These are phyloP conservation scores for Aspergillus affinis DNA, from an alignment of 495 filamentous ascomycete species.

Conservation along the genomic window DNA sequence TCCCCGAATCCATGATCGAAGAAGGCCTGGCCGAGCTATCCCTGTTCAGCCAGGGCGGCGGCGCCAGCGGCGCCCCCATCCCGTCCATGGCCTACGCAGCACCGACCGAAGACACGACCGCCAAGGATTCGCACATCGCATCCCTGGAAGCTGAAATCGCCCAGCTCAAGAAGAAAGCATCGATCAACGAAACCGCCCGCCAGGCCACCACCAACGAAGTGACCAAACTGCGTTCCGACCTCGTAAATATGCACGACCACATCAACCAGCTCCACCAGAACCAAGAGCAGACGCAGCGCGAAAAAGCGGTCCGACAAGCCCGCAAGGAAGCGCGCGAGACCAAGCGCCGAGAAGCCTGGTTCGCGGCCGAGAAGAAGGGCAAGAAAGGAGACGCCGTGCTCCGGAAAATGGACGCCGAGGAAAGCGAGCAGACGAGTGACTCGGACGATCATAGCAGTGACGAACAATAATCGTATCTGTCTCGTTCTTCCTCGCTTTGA, in stretches of 20 bases:
- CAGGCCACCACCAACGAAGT: slow-evolving; percentile 39
- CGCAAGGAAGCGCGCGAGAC: slow-evolving; percentile 43
- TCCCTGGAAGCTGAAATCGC: slow-evolving; percentile 36
- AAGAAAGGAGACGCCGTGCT: slow-evolving; percentile 42
- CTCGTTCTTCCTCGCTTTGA: background rate
- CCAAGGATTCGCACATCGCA: slow-evolving; percentile 34
- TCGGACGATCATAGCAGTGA: slow-evolving; percentile 40
- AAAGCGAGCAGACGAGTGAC: slow-evolving; percentile 36
- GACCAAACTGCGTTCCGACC: slow-evolving; percentile 36
- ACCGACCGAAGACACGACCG: slow-evolving; percentile 20
- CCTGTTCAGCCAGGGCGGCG: slow-evolving; percentile 28
- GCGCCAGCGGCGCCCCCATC: slow-evolving; percentile 15
- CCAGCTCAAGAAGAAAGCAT: slow-evolving; percentile 41
- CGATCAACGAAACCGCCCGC: slow-evolving; percentile 40
- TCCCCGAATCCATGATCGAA: slow-evolving; percentile 54
- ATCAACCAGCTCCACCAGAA: slow-evolving; percentile 43
- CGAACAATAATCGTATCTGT: slow-evolving; percentile 22
- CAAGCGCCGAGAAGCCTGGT: slow-evolving; percentile 43
- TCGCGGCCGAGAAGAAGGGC: slow-evolving; percentile 47
- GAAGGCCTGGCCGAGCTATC: slow-evolving; percentile 56
- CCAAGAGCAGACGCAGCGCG: slow-evolving; percentile 35
- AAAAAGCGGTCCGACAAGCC: slow-evolving; percentile 38
- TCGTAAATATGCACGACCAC: slow-evolving; percentile 41
- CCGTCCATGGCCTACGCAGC: slow-evolving; percentile 11
- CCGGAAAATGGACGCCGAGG: slow-evolving; percentile 39